These are phyloP conservation scores for Scedosporium boydii DNA, from an alignment of 2,329 filamentous ascomycete species.

Conservation along the genomic window DNA sequence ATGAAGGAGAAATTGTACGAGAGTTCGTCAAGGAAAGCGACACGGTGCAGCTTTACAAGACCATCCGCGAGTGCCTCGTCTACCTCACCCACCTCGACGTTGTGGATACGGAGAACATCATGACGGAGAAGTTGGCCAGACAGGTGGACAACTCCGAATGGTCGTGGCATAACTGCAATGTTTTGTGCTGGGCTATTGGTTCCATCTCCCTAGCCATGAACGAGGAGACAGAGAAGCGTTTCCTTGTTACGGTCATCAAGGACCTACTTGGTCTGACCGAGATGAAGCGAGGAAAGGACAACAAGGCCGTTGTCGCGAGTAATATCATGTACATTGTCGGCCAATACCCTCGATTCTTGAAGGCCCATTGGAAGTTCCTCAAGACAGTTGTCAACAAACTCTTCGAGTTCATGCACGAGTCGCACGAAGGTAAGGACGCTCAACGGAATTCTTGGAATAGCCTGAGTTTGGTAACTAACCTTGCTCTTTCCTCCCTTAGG, in stretches of 20 bases:
- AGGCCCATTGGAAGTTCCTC: slow-evolving; percentile 99
- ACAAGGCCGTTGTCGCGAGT: slow-evolving; percentile 96
- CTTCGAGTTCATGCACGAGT: slow-evolving; percentile 99
- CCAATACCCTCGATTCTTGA: slow-evolving; percentile 95
- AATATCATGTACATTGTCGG: slow-evolving; percentile 99
- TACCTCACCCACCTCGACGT: slow-evolving; percentile 97
- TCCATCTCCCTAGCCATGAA: slow-evolving; percentile 99
- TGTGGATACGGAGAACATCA: slow-evolving; percentile 94
- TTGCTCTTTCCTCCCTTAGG: slow-evolving; percentile 31
- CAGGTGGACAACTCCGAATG: slow-evolving; percentile 94
- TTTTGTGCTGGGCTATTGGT: slow-evolving; percentile 97
- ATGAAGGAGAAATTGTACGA: slow-evolving; percentile 96
- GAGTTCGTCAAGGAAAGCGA: slow-evolving; percentile 99
- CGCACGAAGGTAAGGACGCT: slow-evolving; percentile 67
- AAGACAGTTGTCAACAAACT: slow-evolving; percentile 99
- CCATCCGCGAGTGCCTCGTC: slow-evolving; percentile 90
- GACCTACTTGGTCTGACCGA: slow-evolving; percentile 93
- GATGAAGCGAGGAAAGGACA: slow-evolving; percentile 99
- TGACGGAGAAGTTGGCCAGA: slow-evolving; percentile 94
- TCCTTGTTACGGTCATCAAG: slow-evolving; percentile 97
- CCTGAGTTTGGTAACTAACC: slow-evolving; percentile 14
- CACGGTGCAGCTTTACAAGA: slow-evolving; percentile 98
- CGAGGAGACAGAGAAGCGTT: slow-evolving; percentile 97
- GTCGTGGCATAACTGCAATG: slow-evolving; percentile 99
- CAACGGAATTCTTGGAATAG: not conserved